Evolutionary conservation across 129 eudicot genomes (phyloP), one percentile per base, ranked within the genome.

Genomic region (Escallonia rubra): DNA sequence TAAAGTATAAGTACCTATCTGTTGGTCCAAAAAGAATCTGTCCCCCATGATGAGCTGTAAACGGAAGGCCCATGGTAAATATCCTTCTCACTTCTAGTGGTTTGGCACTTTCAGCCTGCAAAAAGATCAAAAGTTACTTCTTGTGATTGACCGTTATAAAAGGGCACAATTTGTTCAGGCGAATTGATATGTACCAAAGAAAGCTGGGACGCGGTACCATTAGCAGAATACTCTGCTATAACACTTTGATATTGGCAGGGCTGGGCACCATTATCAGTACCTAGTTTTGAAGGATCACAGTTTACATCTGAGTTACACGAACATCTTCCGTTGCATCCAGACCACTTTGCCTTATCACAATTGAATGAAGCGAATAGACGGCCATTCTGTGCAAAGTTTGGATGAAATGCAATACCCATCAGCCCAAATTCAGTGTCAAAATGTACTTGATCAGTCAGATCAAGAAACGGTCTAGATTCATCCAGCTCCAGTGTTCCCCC

Each of bases 1-100:
- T 88, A 55, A 88, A 85, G 71, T 91, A 91, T 73, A 91, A 67
- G 76, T 88, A 78, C 11, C 91, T 94, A 50, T 91, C 97, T 40
- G 66, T 23, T 4, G 96, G 90, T 67, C 97, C 94, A 65, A 91
- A 81, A 44, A 91, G 82, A 76, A 91, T 88, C 62, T 91, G 97
- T 40, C 97, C 96, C 10, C 67, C 96, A 43, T 91, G 97, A 80
- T 88, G 96, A 69, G 71, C 14, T 51, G 91, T 79, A 76, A 75
- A 91, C 2, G 97, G 96, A 60, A 91, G 90, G 1, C 96, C 97
- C 94, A 91, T 88, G 34, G 97, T 88, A 67, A 91, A 83, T 72
- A 91, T 86, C 69, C 94, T 81, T 75, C 97, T 83, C 55, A 81
- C 88, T 78, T 87, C 96, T 47, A 83, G 67, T 43, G 97, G 96